phyloP scores from a whole-genome alignment of 1,284 basidiomycete species.

The Tilletia horrida region DNA sequence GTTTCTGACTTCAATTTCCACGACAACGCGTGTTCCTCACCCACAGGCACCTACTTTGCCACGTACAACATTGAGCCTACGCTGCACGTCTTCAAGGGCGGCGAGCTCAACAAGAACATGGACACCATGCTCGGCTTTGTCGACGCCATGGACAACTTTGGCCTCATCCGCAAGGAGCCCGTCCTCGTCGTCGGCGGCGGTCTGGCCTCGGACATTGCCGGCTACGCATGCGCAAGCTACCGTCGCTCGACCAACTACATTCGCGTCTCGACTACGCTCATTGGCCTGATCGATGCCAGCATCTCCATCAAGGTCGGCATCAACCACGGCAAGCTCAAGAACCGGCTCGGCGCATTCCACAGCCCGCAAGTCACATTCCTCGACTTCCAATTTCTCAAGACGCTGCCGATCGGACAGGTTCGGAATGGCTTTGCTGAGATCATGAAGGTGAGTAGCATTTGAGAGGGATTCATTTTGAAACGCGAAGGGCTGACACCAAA shows the following conservation, averaged over 20 bases:
- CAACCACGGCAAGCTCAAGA: conserved; percentile 51
- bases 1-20: too few relatives aligned
- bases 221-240: conserved; percentile 59
- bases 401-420: conserved; percentile 57
- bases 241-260: conserved; percentile 58
- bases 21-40: conserved; percentile 37
- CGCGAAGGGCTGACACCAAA: too few relatives aligned
- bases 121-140: conserved; percentile 58
- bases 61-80: conserved; percentile 56
- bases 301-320: conserved; percentile 58
- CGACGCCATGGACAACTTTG: conserved; percentile 58
- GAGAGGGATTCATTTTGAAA: too few relatives aligned
- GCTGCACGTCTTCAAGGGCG: conserved; percentile 58
- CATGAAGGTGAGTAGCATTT: conserved; percentile 55
- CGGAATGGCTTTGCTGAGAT: conserved; percentile 59
- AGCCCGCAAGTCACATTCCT: conserved; percentile 51
- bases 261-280: conserved; percentile 58
- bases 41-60: conserved; percentile 38
- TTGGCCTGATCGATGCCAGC: conserved; percentile 58
- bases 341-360: conserved; percentile 57
- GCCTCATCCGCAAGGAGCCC: conserved; percentile 59
- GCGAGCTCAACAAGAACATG: conserved; percentile 59
- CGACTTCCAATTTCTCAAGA: conserved; percentile 59
- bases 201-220: conserved; percentile 55
- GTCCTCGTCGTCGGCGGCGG: conserved; percentile 58